These are phyloP conservation scores for Boletus holoroseus DNA, from an alignment of 1,284 basidiomycete species.

Conservation along the genomic window DNA sequence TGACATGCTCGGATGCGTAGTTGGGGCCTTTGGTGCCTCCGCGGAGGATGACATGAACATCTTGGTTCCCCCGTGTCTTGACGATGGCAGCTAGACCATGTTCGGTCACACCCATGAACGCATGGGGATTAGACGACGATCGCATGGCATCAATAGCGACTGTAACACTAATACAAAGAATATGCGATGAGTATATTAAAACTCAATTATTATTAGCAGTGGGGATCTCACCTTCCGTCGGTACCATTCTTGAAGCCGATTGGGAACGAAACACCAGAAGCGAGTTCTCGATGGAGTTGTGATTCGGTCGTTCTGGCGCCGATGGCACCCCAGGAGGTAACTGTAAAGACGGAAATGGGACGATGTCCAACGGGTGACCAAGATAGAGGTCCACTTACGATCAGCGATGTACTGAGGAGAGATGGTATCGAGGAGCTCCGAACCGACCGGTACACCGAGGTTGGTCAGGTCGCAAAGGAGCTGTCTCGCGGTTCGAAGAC, in stretches of 20 bases:
- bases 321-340: constrained; percentile 96
- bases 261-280: constrained; percentile 84
- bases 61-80: constrained; percentile 87
- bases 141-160: constrained; percentile 97
- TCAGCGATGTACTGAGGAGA: constrained; percentile 81
- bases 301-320: constrained; percentile 95
- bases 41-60: constrained; percentile 91
- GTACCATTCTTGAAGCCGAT: constrained; percentile 99
- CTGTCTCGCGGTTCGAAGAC: constrained; percentile 80
- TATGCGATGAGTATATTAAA: constrained; percentile 12
- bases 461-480: constrained; percentile 87
- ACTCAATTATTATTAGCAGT: neutral
- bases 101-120: constrained; percentile 97
- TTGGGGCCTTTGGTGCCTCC: constrained; percentile 89
- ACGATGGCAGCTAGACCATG: constrained; percentile 94
- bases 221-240: constrained; percentile 70
- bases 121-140: constrained; percentile 86
- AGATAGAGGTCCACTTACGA: constrained; percentile 36
- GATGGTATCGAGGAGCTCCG: constrained; percentile 92
- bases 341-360: constrained; percentile 27
- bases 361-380: neutral
- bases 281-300: constrained; percentile 89
- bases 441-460: constrained; percentile 87
- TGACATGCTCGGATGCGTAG: constrained; percentile 71
- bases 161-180: constrained; percentile 39